These are phyloP conservation scores for Rhypophila decipiens DNA, from an alignment of 495 filamentous ascomycete genomes.

Conservation along the genomic window DNA sequence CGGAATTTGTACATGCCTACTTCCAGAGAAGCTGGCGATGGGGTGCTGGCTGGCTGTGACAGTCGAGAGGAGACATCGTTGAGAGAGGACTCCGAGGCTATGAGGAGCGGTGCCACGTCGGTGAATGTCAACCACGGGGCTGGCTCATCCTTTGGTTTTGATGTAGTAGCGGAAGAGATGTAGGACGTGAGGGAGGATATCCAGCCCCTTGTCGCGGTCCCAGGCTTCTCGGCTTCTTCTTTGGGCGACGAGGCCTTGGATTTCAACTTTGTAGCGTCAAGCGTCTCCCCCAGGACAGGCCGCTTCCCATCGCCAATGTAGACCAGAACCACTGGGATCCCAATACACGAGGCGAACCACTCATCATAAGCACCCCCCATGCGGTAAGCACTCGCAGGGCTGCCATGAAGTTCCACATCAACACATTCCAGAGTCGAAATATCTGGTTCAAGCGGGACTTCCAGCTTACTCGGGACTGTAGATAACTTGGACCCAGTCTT, in stretches of 20 bases:
- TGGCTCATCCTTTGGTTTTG: slow-evolving; percentile 9
- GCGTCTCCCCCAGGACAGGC: slow-evolving; percentile 54
- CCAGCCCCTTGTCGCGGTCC: slow-evolving; percentile 28
- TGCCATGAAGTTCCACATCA: slow-evolving; percentile 56
- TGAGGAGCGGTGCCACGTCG: slow-evolving; percentile 70
- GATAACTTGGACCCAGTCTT: background rate
- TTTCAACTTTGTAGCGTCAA: too few relatives aligned
- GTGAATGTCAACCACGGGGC: slow-evolving; percentile 58
- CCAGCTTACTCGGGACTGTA: slow-evolving; percentile 24
- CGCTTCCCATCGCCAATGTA: slow-evolving; percentile 62
- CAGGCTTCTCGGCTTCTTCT: slow-evolving; percentile 3
- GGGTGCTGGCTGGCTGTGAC: too few relatives aligned
- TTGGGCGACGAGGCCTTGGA: too few relatives aligned
- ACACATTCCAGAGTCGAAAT: slow-evolving; percentile 42
- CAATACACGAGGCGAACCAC: slow-evolving; percentile 72
- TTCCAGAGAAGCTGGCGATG: slow-evolving; percentile 39
- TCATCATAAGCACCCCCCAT: slow-evolving; percentile 60
- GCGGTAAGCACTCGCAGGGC: slow-evolving; percentile 56
- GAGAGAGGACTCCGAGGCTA: slow-evolving; percentile 66
- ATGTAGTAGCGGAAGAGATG: slow-evolving; percentile 1
- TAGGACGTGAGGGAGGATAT: slow-evolving; percentile 35
- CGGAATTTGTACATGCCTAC: slow-evolving; percentile 78
- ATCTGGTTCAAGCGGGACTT: slow-evolving; percentile 57
- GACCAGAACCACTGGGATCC: slow-evolving; percentile 57
- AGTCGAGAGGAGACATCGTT: slow-evolving; percentile 58